phyloP scores from a whole-genome alignment of 2,329 filamentous ascomycete species.

The Nannizziopsis arthrosporioides region DNA sequence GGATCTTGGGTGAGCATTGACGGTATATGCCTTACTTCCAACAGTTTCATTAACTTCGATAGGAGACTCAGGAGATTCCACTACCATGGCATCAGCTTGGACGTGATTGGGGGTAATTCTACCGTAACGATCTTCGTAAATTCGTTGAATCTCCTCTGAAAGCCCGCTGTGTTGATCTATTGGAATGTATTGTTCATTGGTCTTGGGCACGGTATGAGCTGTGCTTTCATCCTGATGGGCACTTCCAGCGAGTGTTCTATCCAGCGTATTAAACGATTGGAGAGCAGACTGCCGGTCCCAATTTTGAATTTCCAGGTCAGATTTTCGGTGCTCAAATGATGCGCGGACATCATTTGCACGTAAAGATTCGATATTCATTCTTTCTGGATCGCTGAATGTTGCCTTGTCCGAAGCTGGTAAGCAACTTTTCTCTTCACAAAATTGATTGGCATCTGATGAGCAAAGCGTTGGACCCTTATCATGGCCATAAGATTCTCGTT shows the following conservation, averaged over 20 bases:
- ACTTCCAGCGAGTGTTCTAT: neutral
- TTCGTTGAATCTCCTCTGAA: constrained; percentile 15
- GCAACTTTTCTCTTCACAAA: neutral
- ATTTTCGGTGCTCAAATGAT: constrained; percentile 19
- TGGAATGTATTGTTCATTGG: neutral
- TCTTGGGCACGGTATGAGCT: neutral
- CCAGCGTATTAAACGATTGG: neutral
- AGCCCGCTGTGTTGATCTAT: constrained; percentile 3
- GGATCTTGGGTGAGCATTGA: neutral
- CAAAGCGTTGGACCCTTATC: neutral
- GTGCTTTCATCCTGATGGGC: neutral
- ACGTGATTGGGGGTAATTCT: constrained; percentile 12
- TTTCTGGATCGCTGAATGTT: constrained; percentile 14
- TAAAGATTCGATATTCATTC: constrained; percentile 26
- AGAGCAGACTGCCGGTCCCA: neutral
- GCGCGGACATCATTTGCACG: constrained; percentile 29
- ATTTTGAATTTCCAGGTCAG: constrained; percentile 4
- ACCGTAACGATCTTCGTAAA: constrained; percentile 20
- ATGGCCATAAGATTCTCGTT: neutral
- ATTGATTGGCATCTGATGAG: neutral
- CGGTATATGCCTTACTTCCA: neutral
- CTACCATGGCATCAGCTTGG: neutral
- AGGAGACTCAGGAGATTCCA: neutral
- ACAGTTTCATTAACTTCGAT: neutral
- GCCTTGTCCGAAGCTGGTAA: constrained; percentile 1